phyloP scores from a whole-genome alignment of 108 stramenopile genomes.

The Cyclostephanos tholiformis region DNA sequence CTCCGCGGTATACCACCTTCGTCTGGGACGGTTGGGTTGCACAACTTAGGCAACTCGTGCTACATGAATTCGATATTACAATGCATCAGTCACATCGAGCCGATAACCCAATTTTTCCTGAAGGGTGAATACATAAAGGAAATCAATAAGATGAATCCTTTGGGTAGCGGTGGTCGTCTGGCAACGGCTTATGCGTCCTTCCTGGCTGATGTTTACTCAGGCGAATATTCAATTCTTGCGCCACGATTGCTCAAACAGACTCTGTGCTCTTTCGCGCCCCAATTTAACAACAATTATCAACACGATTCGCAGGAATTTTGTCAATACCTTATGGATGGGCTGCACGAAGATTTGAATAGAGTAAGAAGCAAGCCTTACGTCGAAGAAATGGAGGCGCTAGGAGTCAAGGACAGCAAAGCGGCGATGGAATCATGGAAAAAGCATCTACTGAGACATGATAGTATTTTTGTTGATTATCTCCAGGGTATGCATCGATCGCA shows the following conservation, averaged over 20 bases:
- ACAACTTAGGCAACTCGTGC: slow-evolving; percentile 98
- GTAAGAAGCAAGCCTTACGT: slow-evolving; percentile 86
- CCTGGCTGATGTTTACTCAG: slow-evolving; percentile 81
- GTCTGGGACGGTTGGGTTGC: slow-evolving; percentile 91
- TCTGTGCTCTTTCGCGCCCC: slow-evolving; percentile 79
- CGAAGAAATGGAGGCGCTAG: slow-evolving; percentile 88
- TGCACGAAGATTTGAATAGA: slow-evolving; percentile 79
- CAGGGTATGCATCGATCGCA: slow-evolving; percentile 91
- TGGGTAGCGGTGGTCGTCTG: slow-evolving; percentile 87
- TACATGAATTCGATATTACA: slow-evolving; percentile 95
- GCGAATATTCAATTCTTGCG: slow-evolving; percentile 73
- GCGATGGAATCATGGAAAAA: slow-evolving; percentile 87
- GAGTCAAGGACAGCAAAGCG: slow-evolving; percentile 82
- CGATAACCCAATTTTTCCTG: slow-evolving; percentile 90
- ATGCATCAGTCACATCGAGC: slow-evolving; percentile 85
- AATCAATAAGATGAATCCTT: slow-evolving; percentile 80
- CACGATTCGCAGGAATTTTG: slow-evolving; percentile 94
- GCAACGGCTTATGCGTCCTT: slow-evolving; percentile 85
- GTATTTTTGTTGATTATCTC: slow-evolving; percentile 82
- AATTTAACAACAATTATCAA: slow-evolving; percentile 90
- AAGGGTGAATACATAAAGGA: slow-evolving; percentile 63
- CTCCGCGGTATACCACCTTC: slow-evolving; percentile 76
- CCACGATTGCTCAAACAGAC: slow-evolving; percentile 84
- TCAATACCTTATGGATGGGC: slow-evolving; percentile 86
- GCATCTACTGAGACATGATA: slow-evolving; percentile 85